Evolutionary conservation across 306 rosid genomes (phyloP).

Genomic region (Casuarina glauca): DNA sequence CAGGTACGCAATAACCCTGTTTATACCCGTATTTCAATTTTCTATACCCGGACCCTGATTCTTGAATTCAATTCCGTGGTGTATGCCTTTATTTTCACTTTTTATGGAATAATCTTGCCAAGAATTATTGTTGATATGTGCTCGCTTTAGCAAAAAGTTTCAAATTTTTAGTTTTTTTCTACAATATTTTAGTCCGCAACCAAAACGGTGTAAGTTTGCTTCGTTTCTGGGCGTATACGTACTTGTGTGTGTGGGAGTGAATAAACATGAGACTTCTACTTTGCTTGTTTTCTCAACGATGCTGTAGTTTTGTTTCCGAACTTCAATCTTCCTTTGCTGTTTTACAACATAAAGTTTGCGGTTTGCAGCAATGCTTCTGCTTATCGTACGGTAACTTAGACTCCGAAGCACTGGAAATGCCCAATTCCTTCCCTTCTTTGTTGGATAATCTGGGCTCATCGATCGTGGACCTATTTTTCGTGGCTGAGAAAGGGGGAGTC

Average conservation of each 20-base stretch:
- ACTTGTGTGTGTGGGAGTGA: no score
- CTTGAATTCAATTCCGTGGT: background rate
- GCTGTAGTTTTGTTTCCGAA: background rate
- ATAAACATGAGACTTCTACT: no score
- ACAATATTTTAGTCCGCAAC: no score
- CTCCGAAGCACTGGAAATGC: conserved; percentile 28
- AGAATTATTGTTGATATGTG: background rate
- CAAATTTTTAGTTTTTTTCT: no score
- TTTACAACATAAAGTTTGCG: background rate
- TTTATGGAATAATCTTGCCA: background rate
- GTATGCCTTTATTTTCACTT: background rate
- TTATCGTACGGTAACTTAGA: conserved; percentile 38
- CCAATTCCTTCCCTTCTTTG: conserved; percentile 45
- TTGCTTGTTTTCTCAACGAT: background rate
- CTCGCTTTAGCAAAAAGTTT: background rate
- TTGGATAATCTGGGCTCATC: conserved; percentile 66
- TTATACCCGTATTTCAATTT: conserved; percentile 3
- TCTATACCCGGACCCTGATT: background rate
- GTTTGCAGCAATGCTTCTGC: conserved; percentile 63
- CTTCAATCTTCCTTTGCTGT: background rate
- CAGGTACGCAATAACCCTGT: conserved; percentile 39
- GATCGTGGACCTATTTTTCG: conserved; percentile 57
- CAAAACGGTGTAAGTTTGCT: no score
- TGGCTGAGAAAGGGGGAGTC: conserved; percentile 52
- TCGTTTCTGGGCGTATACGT: no score